Percentiles rank a stretch among this genome's conserved stretches.
Conservation (phyloP, 208 protist species). For the Acanthamoeba lenticulata region DNA sequence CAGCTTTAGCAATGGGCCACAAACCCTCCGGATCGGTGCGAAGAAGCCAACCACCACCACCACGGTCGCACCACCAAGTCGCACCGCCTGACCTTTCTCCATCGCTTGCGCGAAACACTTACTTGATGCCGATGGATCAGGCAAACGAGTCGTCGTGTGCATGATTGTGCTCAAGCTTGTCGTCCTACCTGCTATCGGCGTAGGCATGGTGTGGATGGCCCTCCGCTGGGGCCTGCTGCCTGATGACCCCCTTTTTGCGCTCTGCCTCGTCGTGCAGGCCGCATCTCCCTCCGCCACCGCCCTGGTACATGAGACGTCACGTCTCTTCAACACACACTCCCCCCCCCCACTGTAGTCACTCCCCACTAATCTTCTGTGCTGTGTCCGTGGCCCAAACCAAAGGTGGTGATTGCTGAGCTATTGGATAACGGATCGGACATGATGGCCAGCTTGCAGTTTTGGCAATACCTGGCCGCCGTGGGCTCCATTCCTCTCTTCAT, state of each 20-base stretch:
- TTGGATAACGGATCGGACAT: neutral
- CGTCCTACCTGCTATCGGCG: neutral
- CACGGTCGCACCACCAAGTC: neutral
- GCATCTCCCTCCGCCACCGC: neutral
- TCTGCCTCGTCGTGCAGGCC: neutral
- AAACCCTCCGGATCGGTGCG: neutral
- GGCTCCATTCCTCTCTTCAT: neutral
- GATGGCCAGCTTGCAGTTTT: slow-evolving; percentile 31
- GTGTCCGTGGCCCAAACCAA: neutral
- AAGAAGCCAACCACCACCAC: too few species aligned
- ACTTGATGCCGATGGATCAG: neutral
- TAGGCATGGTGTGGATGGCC: neutral
- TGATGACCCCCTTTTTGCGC: neutral
- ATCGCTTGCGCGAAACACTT: neutral
- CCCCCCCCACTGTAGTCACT: neutral
- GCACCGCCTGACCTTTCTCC: neutral
- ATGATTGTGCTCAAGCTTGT: slow-evolving; percentile 1
- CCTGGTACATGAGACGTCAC: neutral
- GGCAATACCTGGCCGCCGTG: slow-evolving; percentile 17
- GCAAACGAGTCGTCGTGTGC: neutral
- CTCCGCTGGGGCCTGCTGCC: neutral
- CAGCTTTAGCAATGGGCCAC: slow-evolving; percentile 1
- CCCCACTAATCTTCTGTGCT: neutral
- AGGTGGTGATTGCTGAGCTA: slow-evolving; percentile 27
- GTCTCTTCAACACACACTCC: neutral